Evolutionary conservation across 1,139 yeast genomes (phyloP).

Genomic region (Lodderomyces margitis): DNA sequence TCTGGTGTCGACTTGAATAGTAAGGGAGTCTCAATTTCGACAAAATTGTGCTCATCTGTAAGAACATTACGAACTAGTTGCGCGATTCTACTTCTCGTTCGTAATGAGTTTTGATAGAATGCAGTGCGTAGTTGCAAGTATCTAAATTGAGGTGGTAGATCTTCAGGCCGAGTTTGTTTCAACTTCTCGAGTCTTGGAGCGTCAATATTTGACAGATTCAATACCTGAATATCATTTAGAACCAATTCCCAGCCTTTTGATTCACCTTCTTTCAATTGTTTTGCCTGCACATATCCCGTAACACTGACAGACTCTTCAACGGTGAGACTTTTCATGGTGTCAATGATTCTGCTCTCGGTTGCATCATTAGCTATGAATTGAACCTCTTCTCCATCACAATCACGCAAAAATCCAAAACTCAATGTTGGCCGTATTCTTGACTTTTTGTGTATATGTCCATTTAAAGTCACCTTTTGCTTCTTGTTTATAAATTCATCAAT

Average conservation of each 20-base stretch:
- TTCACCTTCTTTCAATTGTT: constrained; percentile 21
- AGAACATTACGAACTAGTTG: constrained; percentile 52
- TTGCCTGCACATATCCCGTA: constrained; percentile 49
- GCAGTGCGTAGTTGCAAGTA: constrained; percentile 75
- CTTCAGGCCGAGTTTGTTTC: constrained; percentile 46
- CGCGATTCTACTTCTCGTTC: constrained; percentile 61
- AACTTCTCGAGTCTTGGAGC: constrained; percentile 72
- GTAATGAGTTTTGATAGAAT: constrained; percentile 56
- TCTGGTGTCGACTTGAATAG: constrained; percentile 95
- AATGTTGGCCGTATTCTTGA: constrained; percentile 50
- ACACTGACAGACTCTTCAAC: constrained; percentile 77
- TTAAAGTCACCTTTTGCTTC: constrained; percentile 34
- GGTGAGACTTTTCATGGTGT: constrained; percentile 48
- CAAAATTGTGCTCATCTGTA: constrained; percentile 48
- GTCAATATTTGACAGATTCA: constrained; percentile 65
- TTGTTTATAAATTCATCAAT: constrained; percentile 17
- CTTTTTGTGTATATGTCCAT: constrained; percentile 81
- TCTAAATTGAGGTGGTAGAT: constrained; percentile 75
- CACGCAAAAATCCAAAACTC: constrained; percentile 75
- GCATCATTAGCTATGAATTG: constrained; percentile 56
- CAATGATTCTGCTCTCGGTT: constrained; percentile 30
- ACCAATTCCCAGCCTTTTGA: constrained; percentile 47
- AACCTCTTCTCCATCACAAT: constrained; percentile 60
- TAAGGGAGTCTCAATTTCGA: constrained; percentile 90
- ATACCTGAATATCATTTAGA: constrained; percentile 48